These are phyloP conservation scores for Ceratocystis colombiana DNA, from an alignment of 2,329 filamentous ascomycete species.

Conservation along the genomic window DNA sequence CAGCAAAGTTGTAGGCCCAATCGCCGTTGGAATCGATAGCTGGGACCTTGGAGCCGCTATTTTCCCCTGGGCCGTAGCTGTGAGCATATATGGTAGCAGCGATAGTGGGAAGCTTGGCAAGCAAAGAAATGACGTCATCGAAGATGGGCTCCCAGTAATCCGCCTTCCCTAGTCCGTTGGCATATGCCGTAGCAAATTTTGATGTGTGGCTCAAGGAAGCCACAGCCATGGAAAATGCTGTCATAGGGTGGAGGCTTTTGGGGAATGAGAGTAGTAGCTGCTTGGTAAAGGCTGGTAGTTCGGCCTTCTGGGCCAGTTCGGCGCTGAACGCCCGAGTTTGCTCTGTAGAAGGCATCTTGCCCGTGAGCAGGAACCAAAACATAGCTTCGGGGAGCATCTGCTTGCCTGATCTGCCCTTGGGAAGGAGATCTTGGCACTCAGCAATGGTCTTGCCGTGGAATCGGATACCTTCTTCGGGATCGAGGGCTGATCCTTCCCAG, in stretches of 20 bases:
- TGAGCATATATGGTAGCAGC: conserved; percentile 98
- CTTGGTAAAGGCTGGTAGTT: conserved; percentile 71
- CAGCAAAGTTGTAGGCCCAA: conserved; percentile 98
- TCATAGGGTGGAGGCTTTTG: conserved; percentile 90
- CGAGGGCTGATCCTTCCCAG: conserved; percentile 95
- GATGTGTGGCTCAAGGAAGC: conserved; percentile 93
- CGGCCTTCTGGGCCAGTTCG: conserved; percentile 76
- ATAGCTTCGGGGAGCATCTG: conserved; percentile 98
- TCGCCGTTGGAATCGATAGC: conserved; percentile 76
- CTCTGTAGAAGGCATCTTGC: conserved; percentile 70
- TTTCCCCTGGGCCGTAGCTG: conserved; percentile 49
- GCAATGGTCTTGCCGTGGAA: conserved; percentile 98
- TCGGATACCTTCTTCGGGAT: conserved; percentile 92
- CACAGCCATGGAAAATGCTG: conserved; percentile 89
- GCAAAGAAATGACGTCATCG: conserved; percentile 83
- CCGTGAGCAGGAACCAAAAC: conserved; percentile 97
- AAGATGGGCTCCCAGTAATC: conserved; percentile 99
- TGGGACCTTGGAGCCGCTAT: conserved; percentile 62
- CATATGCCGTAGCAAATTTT: conserved; percentile 87
- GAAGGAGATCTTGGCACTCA: conserved; percentile 87
- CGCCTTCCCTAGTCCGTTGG: conserved; percentile 80
- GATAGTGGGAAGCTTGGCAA: conserved; percentile 93
- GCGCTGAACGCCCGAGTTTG: conserved; percentile 77
- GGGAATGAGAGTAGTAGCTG: conserved; percentile 88
- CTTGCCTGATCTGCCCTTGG: conserved; percentile 82